These are phyloP conservation scores for Sphaerosporella brunnea DNA, from an alignment of 495 filamentous ascomycete genomes.

Conservation along the genomic window DNA sequence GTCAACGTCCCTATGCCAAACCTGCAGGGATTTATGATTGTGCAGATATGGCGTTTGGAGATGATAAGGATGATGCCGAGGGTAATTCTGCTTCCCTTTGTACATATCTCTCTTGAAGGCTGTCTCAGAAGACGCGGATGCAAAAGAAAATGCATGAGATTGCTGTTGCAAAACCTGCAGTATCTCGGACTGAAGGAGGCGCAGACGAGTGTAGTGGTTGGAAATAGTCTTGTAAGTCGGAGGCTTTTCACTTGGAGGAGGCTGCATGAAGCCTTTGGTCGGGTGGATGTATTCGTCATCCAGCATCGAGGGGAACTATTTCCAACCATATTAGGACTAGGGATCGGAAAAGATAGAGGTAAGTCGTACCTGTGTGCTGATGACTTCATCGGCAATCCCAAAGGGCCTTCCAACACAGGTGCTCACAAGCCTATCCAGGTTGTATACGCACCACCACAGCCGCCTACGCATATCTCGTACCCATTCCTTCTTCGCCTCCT, in stretches of 20 bases:
- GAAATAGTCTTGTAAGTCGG: constrained; percentile 78
- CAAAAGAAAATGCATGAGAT: constrained; percentile 33
- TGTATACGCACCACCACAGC: constrained; percentile 94
- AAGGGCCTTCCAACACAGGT: constrained; percentile 91
- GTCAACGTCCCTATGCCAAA: constrained; percentile 81
- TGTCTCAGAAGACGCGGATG: constrained; percentile 11
- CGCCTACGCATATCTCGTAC: constrained; percentile 69
- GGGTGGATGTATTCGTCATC: constrained; percentile 85
- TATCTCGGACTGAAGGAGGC: constrained; percentile 89
- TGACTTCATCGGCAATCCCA: constrained; percentile 80
- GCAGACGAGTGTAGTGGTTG: constrained; percentile 77
- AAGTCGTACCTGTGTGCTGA: constrained; percentile 41
- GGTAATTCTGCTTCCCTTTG: constrained; percentile 20
- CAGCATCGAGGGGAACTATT: constrained; percentile 71
- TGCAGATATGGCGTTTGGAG: constrained; percentile 71
- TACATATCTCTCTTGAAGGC: constrained; percentile 7
- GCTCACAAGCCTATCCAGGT: constrained; percentile 76
- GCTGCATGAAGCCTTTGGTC: constrained; percentile 32
- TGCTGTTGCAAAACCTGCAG: constrained; percentile 84
- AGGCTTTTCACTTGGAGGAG: constrained; percentile 29
- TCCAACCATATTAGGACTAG: no score
- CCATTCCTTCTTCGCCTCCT: constrained; percentile 68
- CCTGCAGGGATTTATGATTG: constrained; percentile 67
- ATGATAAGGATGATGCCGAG: constrained; percentile 51
- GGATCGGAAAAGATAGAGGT: not conserved